Conservation (phyloP, 352 stramenopile genomes). For the Pythium graminicola region DNA sequence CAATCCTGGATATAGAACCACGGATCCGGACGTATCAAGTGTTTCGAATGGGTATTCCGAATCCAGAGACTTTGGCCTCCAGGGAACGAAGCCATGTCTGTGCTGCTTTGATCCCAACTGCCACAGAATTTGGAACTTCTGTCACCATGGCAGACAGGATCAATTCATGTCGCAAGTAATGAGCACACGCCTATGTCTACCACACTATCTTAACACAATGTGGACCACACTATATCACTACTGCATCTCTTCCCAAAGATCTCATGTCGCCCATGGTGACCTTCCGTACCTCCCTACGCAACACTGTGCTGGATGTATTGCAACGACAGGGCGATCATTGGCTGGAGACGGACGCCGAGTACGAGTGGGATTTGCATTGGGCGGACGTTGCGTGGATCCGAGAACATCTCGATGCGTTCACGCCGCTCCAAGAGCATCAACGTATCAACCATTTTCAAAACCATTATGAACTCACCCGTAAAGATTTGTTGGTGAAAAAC, state of each 20-base stretch:
- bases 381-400: constrained; percentile 79
- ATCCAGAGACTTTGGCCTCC: no score
- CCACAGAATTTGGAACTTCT: no score
- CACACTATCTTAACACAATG: neutral
- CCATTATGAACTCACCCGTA: constrained; percentile 90
- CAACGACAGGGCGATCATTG: constrained; percentile 38
- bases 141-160: no score
- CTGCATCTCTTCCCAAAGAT: no score
- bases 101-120: no score
- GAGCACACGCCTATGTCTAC: neutral
- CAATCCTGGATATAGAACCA: no score
- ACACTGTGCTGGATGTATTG: constrained; percentile 79
- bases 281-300: constrained; percentile 66
- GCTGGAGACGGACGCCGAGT: constrained; percentile 65
- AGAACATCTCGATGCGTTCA: constrained; percentile 62
- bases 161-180: no score
- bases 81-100: no score
- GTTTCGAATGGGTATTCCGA: no score
- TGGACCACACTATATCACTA: neutral
- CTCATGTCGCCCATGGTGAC: no score
- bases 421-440: constrained; percentile 62
- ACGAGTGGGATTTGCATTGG: constrained; percentile 84
- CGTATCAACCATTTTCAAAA: constrained; percentile 92
- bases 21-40: no score
- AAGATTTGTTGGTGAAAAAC: constrained; percentile 89